A percentile compares a stretch with the other conserved stretches of the same genome.
phyloP scores from a whole-genome alignment of 306 rosid genomes.

The Ziziphus jujuba region DNA sequence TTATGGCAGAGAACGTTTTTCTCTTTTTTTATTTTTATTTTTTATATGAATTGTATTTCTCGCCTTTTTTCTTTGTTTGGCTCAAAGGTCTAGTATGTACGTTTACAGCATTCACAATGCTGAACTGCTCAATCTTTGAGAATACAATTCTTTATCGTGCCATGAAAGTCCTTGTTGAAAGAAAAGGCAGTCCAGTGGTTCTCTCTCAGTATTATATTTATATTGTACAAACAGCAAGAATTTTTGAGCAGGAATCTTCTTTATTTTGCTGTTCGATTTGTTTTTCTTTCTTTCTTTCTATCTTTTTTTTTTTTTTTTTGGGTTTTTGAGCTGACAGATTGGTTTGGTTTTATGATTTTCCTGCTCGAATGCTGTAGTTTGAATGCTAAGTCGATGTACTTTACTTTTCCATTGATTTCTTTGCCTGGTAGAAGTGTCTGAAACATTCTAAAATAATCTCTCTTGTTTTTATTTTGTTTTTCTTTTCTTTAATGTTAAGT shows the following conservation, averaged over 20 bases:
- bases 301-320: too few relatives aligned
- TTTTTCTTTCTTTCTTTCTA: too few relatives aligned
- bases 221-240: background rate
- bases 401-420: background rate
- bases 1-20: too few relatives aligned
- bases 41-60: too few relatives aligned
- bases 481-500: too few relatives aligned
- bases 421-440: slow-evolving; percentile 12
- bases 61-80: too few relatives aligned
- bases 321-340: background rate
- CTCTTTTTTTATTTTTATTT: too few relatives aligned
- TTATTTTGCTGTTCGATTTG: background rate
- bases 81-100: too few relatives aligned
- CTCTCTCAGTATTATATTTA: background rate
- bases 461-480: too few relatives aligned
- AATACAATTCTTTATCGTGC: background rate
- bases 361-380: background rate
- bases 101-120: slow-evolving; percentile 13
- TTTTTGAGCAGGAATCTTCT: background rate
- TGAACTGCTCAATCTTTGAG: background rate
- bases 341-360: slow-evolving; percentile 3
- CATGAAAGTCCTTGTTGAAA: background rate
- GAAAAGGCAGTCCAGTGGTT: background rate
- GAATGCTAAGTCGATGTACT: background rate
- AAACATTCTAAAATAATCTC: background rate